Evolutionary conservation across 2,329 filamentous ascomycete species (phyloP), one percentile per base, ranked within the genome.

Genomic region (Karstenula rhodostoma): DNA sequence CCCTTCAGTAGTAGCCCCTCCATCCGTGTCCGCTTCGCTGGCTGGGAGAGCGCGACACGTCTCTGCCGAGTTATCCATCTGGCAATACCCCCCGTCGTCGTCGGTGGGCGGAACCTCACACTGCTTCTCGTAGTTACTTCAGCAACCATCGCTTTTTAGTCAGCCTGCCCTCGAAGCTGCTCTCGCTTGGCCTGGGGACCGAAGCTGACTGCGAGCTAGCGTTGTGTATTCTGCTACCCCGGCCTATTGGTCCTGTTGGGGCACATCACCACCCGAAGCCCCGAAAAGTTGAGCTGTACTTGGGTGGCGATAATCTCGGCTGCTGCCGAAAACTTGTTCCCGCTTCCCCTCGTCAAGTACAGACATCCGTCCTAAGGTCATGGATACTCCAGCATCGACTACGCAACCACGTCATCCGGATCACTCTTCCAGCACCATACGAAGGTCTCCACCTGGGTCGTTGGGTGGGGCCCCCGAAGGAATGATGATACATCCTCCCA

Each of bases 401-500:
- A 32, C 60, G 42, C 63, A 65, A 58, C 62, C 58, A 60, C 66
- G 53, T 55, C 64, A 62, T 48, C 37, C 59, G 29, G 60, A 65
- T 48, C 57, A 49, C 13, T 50, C 57, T 27, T 58, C 63, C 23
- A 50, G 50, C 50, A 62, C 48, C 19, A 70, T 74, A 67, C 74
- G 70, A 59, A 71, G 71, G 27, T 75, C 77, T 54, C 72, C 76
- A 54, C 66, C 74, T 49, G 63, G 58, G 22, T 74, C 76, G n/a
- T 72, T 70, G 44, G 71, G 67, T 53, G 71, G 66, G 25, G 77
- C 76, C 32, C 71, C 76, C 55, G 70, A 72, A 44, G 67, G 63
- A 48, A 72, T 74, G 67, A 71, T 75, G 68, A 69, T 78, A 56
- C 72, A 74, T 25, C 72, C 73, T 32, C 64, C 72, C 33, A 74